Conservation (phyloP, 331 rosid genomes). For the Malus hybrid region DNA sequence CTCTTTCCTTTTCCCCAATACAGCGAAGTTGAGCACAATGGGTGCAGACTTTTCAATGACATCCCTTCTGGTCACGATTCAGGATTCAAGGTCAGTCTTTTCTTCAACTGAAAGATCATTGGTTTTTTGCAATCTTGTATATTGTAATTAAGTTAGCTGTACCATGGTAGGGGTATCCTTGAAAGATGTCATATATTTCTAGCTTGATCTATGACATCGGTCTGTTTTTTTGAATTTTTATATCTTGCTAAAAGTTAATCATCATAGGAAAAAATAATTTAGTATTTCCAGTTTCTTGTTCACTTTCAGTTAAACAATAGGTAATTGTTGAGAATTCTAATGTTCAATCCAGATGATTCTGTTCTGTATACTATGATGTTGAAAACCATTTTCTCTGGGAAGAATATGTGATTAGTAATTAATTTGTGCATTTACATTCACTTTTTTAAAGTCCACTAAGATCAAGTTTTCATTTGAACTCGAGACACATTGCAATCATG, state of each 20-base stretch:
- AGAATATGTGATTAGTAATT: not conserved
- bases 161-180: not conserved
- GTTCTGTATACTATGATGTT: not conserved
- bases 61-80: slow-evolving; percentile 80
- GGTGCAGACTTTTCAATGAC: slow-evolving; percentile 65
- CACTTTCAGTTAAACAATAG: not conserved
- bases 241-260: not conserved
- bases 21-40: slow-evolving; percentile 87
- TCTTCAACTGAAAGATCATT: not conserved
- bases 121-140: not conserved
- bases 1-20: not conserved
- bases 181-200: not conserved
- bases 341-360: not conserved
- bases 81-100: slow-evolving; percentile 75
- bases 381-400: not conserved
- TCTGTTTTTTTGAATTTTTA: not conserved
- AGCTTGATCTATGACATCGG: not conserved
- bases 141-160: not conserved
- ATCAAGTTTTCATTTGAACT: not conserved
- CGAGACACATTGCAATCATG: not conserved
- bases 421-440: not conserved
- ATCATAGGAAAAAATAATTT: not conserved
- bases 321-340: too few species aligned
- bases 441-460: not conserved
- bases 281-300: not conserved